Percentiles rank a stretch among this genome's conserved stretches.
These are phyloP conservation scores for Penicillium sp. DNA, from an alignment of 2,329 filamentous ascomycete species.

Conservation along the genomic window DNA sequence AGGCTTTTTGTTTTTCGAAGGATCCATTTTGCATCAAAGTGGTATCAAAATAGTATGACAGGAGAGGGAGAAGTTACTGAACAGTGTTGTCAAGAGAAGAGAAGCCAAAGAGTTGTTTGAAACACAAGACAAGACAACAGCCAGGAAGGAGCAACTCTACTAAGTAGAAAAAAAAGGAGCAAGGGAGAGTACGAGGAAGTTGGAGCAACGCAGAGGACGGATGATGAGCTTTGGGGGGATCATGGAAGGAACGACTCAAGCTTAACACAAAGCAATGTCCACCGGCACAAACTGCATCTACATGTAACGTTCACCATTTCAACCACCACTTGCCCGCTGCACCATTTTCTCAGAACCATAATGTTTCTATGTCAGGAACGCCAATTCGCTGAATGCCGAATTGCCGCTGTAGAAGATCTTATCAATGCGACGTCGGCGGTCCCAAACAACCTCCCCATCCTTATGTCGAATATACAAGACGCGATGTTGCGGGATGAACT, in stretches of 20 bases:
- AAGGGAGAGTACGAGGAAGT: background rate
- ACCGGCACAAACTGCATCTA: background rate
- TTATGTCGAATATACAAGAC: conserved; percentile 52
- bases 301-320: background rate
- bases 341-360: background rate
- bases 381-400: conserved; percentile 33
- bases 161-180: background rate
- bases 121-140: background rate
- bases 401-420: conserved; percentile 51
- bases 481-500: conserved; percentile 59
- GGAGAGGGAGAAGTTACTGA: background rate
- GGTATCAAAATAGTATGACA: background rate
- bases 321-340: background rate
- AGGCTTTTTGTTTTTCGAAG: conserved; percentile 13
- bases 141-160: background rate
- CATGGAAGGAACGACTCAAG: conserved; percentile 9
- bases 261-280: background rate
- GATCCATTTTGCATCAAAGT: conserved; percentile 13
- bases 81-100: background rate
- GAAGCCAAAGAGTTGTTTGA: background rate
- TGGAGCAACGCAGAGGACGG: background rate
- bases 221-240: background rate
- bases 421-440: conserved; percentile 51
- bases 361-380: conserved; percentile 26
- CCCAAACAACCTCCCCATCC: conserved; percentile 52